A percentile compares a stretch with the other conserved stretches of the same genome.
Evolutionary conservation across 345 rosid genomes (phyloP).

Genomic region (Crucihimalaya himalaica): DNA sequence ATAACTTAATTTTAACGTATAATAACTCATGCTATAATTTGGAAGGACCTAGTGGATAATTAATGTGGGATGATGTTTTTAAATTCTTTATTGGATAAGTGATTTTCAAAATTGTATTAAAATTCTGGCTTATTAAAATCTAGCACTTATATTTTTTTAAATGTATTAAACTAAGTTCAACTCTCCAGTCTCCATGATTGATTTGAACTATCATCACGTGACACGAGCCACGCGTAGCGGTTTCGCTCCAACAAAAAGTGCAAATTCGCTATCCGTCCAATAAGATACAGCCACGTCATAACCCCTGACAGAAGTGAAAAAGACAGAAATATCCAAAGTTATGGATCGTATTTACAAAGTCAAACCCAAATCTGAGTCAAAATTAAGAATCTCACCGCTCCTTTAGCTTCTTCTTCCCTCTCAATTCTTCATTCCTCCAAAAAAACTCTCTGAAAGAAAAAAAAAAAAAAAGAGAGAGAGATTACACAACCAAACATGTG

Average conservation of each 20-base stretch:
- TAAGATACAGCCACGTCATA: not conserved
- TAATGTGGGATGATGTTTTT: no score
- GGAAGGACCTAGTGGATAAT: no score
- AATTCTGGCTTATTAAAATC: no score
- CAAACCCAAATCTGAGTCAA: slow-evolving; percentile 26
- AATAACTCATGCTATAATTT: no score
- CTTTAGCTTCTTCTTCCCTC: slow-evolving; percentile 30
- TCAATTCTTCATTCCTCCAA: slow-evolving; percentile 25
- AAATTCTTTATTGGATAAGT: no score
- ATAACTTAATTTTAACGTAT: no score
- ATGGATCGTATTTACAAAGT: not conserved
- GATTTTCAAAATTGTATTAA: no score
- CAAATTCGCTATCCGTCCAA: not conserved
- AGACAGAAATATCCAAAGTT: slow-evolving; percentile 20
- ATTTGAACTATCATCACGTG: slow-evolving; percentile 22
- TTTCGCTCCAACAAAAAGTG: not conserved
- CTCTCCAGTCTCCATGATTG: no score
- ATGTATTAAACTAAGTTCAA: no score
- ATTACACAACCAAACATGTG: slow-evolving; percentile 52
- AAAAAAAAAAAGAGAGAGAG: not conserved
- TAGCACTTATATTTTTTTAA: no score
- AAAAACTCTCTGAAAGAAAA: not conserved
- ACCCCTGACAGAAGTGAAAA: slow-evolving; percentile 24
- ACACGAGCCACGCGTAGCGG: slow-evolving; percentile 22
- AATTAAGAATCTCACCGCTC: slow-evolving; percentile 16